Percentiles rank a stretch among this genome's conserved stretches.
Evolutionary conservation across 2,329 filamentous ascomycete genomes (phyloP).

Genomic region (Verticillium zaregamsianum): DNA sequence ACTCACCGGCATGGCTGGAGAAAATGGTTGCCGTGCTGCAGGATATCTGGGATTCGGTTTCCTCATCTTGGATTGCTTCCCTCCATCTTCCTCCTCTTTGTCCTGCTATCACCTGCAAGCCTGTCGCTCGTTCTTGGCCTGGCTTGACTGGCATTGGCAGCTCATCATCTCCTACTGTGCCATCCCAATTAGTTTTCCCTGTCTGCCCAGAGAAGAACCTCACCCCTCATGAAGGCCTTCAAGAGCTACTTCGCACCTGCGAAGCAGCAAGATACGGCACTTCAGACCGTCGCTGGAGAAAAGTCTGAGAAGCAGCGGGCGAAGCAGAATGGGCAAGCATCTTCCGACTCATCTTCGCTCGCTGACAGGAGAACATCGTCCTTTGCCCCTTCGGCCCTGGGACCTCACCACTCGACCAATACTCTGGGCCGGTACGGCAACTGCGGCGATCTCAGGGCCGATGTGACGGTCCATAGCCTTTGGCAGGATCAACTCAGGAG

Average conservation of each 20-base stretch:
- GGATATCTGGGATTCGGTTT: background rate
- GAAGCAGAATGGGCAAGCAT: background rate
- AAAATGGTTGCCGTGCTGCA: background rate
- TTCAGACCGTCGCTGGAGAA: background rate
- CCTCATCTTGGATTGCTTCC: background rate
- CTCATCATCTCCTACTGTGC: background rate
- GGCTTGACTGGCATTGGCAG: background rate
- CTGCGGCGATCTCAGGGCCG: constrained; percentile 10
- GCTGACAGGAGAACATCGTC: constrained; percentile 6
- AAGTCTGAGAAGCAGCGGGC: constrained; percentile 4
- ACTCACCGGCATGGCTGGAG: background rate
- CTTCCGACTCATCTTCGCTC: constrained; percentile 1
- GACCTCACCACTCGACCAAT: constrained; percentile 8
- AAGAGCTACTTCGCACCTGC: constrained; percentile 12
- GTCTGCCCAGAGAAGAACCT: background rate
- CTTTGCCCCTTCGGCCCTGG: background rate
- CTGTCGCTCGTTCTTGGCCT: background rate
- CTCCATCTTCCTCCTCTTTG: background rate
- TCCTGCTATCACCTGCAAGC: background rate
- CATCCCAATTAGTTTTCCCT: background rate
- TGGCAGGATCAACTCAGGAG: constrained; percentile 14
- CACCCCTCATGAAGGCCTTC: constrained; percentile 11
- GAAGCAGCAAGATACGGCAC: background rate
- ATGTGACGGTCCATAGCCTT: constrained; percentile 12
- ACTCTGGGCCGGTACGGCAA: constrained; percentile 10